Evolutionary conservation across 495 filamentous ascomycete genomes (phyloP), one percentile per base, ranked within the genome.

Genomic region (Aspergillus ostianus): DNA sequence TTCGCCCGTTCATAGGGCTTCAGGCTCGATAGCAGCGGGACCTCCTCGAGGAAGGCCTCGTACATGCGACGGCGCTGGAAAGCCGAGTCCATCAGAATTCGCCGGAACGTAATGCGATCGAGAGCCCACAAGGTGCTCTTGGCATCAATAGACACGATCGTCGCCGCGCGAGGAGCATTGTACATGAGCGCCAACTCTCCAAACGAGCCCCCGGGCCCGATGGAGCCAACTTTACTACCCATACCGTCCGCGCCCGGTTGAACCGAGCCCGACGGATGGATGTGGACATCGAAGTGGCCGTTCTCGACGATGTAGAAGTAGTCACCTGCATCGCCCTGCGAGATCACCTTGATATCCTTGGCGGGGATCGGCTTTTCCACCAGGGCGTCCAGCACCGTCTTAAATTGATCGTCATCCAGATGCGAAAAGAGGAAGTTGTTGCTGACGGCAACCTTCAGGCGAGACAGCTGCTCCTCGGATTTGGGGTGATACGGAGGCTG

Each of bases 181-280:
- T 98, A 98, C 94, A 98, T 98, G 66, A 98, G 80, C 21, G 94
- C 94, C 53, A 98, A 80, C 76, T 98, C 94, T 61, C 94, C 94
- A 76, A 98, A 98, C n/a, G 91, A 95, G 55, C 93, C 92, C 27
- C 95, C 95, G 3, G 92, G 85, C 44, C 89, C 89, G 55, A 92
- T 93, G 45, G 77, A 84, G 66, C 83, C 84, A n/a, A 98, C 93
- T 63, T 90, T 90, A 56, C 82, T 81, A 30, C 94, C 94, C 80
- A 97, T 84, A 6, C 93, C 94, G 58, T 92, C 85, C 1, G 85
- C 79, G 6, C 95, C 95, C 0, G 92, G 82, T 66, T 94, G 88
- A 58, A 96, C 81, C 7, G 86, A 77, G 55, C 93, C 93, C n/a
- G 82, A 79, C 3, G 78, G 70, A 72, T 97, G 91, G 80, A 98